These are phyloP conservation scores for Gastroboletus turbinatus DNA, from an alignment of 1,284 basidiomycete genomes.

Conservation along the genomic window DNA sequence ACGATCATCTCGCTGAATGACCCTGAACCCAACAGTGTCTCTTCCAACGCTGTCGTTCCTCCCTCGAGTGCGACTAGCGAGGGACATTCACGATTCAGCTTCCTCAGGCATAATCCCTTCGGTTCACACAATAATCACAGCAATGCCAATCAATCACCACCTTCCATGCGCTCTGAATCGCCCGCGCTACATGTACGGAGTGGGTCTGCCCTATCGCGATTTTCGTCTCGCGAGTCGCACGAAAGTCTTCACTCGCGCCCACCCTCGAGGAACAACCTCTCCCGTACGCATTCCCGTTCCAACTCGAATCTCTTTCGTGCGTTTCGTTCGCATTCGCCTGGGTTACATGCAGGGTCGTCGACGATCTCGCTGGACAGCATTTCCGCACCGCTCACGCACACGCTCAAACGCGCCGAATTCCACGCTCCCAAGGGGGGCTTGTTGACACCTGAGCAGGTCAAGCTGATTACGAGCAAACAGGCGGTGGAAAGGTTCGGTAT, in stretches of 20 bases:
- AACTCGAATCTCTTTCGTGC: conserved; percentile 30
- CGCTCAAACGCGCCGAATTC: conserved; percentile 48
- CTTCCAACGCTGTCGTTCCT: not conserved
- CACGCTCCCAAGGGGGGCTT: conserved; percentile 48
- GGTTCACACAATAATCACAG: not conserved
- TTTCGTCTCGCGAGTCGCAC: conserved; percentile 29
- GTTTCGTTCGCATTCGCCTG: conserved; percentile 21
- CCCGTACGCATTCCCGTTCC: conserved; percentile 34
- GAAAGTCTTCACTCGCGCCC: conserved; percentile 21
- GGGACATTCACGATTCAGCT: conserved; percentile 26
- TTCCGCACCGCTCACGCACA: conserved; percentile 51
- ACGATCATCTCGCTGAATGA: conserved; percentile 12
- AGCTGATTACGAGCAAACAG: conserved; percentile 48
- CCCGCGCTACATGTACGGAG: conserved; percentile 12
- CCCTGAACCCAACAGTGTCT: not conserved
- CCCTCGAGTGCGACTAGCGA: not conserved
- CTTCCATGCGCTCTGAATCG: conserved; percentile 9
- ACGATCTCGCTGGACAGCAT: conserved; percentile 47
- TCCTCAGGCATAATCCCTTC: conserved; percentile 27
- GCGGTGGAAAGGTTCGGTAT: conserved; percentile 48
- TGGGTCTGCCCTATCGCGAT: conserved; percentile 22
- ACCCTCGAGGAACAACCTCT: conserved; percentile 10
- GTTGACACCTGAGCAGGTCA: conserved; percentile 50
- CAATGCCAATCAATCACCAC: not conserved
- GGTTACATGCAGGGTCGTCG: conserved; percentile 38